Evolutionary conservation across 441 rosid genomes (phyloP), one percentile per base, ranked within the genome.

Genomic region (Francoa sonchifolia): DNA sequence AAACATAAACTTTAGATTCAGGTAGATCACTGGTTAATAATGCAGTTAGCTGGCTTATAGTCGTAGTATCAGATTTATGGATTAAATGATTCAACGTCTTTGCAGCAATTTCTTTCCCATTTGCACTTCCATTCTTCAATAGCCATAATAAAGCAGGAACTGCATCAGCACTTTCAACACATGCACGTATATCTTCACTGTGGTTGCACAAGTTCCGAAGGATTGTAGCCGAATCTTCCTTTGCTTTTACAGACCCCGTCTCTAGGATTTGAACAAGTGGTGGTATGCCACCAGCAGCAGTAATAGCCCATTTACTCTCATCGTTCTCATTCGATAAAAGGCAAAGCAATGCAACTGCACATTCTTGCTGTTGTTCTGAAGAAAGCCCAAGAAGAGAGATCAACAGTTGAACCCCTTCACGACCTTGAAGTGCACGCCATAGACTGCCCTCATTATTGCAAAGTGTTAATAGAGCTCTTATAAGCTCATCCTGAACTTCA

Each of bases 241-340:
- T 88, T 47, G 97, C 97, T 74, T 82, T 93, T 41, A 76, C 90
- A 39, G 97, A 93, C 9, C 99, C 99, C 27, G 86, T 82, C 77
- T 93, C 99, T 39, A 93, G 68, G 68, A 93, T 88, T 58, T 82
- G 99, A 58, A 93, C 99, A 39, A 93, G 94, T 8, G 99, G 99
- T 63, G 99, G 99, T 65, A 93, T 93, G 42, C 99, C 99, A 76
- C 97, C 99, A 59, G 99, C 99, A 54, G 99, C 99, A 39, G 99
- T 93, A 63, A 93, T 88, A 33, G 99, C 99, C 99, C 99, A 93
- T 69, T 93, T 93, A 63, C 99, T 93, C 58, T 93, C 99, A 62
- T 93, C 99, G 36, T 88, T 85, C 74, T 93, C 95, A 51, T 82
- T 74, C 19, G 99, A 85, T 44, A 93, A 61, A 57, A 93, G 92